Evolutionary conservation across 495 filamentous ascomycete species (phyloP).

Genomic region (Talaromyces borbonicus): DNA sequence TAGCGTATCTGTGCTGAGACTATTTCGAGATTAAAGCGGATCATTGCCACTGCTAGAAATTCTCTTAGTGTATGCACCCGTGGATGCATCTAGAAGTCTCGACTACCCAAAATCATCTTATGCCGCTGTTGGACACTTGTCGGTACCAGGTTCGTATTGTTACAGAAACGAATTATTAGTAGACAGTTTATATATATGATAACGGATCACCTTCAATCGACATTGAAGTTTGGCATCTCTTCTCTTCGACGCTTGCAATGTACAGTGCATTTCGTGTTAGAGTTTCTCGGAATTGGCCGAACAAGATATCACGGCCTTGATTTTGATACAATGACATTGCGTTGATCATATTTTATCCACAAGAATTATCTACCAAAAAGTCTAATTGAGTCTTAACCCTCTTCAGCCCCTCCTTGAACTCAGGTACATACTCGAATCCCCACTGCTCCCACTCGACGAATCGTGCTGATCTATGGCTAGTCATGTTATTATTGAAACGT

Average conservation of each 20-base stretch:
- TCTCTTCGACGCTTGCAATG: not conserved
- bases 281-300: not conserved
- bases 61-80: not conserved
- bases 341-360: too few species aligned
- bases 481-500: not conserved
- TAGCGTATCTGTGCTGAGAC: too few species aligned
- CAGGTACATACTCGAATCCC: not conserved
- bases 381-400: too few species aligned
- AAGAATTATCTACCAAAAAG: too few species aligned
- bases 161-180: not conserved
- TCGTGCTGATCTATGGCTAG: not conserved
- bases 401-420: not conserved
- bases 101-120: not conserved
- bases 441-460: too few species aligned
- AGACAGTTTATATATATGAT: not conserved
- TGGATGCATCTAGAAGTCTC: not conserved
- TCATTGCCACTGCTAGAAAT: not conserved
- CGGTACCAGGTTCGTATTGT: not conserved
- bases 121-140: not conserved
- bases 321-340: too few species aligned
- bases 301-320: too few species aligned
- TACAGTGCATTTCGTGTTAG: not conserved
- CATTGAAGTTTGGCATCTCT: too few species aligned
- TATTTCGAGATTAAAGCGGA: not conserved
- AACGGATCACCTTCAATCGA: too few species aligned